These are phyloP conservation scores for Eucalyptus sideroxylon DNA, from an alignment of 345 rosid genomes.

Conservation along the genomic window DNA sequence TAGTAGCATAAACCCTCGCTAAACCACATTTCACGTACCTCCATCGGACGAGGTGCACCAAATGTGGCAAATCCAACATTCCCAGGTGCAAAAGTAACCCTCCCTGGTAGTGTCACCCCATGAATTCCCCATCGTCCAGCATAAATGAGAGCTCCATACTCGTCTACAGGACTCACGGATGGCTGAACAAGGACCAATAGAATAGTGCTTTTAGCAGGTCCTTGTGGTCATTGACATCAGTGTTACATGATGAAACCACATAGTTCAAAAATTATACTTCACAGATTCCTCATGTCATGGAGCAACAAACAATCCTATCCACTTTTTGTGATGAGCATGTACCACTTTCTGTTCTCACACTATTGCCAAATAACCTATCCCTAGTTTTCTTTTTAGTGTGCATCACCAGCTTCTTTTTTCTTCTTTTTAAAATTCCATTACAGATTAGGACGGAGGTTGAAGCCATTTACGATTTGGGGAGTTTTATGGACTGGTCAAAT, in stretches of 20 bases:
- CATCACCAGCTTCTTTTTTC: background rate
- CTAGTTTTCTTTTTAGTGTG: background rate
- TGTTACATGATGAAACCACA: background rate
- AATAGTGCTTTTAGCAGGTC: background rate
- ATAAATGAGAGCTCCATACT: slow-evolving; percentile 78
- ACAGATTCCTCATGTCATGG: background rate
- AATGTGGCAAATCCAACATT: slow-evolving; percentile 84
- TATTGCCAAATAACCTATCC: background rate
- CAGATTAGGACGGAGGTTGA: background rate
- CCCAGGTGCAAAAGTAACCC: slow-evolving; percentile 97
- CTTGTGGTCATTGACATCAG: background rate
- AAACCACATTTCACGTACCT: slow-evolving; percentile 25
- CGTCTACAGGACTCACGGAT: slow-evolving; percentile 58
- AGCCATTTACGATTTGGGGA: background rate
- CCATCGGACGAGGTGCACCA: slow-evolving; percentile 89
- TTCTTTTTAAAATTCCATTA: background rate
- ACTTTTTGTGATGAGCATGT: background rate
- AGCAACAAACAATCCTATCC: background rate
- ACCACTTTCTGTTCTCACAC: background rate
- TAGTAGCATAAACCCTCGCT: background rate
- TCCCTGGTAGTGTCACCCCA: slow-evolving; percentile 76
- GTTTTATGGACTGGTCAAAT: background rate
- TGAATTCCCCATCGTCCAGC: slow-evolving; percentile 96
- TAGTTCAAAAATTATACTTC: background rate
- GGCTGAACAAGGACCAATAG: slow-evolving; percentile 27